These are phyloP conservation scores for Sugiyamaella castrensis DNA, from an alignment of 1,139 yeast species.

Conservation along the genomic window DNA sequence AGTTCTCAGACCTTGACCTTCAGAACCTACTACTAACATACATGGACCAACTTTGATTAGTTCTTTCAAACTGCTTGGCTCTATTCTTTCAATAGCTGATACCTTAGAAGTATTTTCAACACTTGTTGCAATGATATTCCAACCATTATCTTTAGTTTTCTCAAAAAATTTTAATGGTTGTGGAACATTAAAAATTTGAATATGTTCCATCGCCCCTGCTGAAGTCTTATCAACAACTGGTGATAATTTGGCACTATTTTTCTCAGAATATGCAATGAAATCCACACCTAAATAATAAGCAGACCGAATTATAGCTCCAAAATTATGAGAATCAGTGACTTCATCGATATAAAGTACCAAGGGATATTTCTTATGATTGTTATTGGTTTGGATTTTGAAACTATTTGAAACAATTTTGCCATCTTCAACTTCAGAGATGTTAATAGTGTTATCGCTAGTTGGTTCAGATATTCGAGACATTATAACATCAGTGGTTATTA, in stretches of 20 bases:
- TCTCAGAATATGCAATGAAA: slow-evolving; percentile 66
- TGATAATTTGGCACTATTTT: slow-evolving; percentile 69
- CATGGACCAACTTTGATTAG: slow-evolving; percentile 54
- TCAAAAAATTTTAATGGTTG: slow-evolving; percentile 65
- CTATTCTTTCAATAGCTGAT: slow-evolving; percentile 36
- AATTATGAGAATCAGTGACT: slow-evolving; percentile 83
- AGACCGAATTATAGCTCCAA: slow-evolving; percentile 81
- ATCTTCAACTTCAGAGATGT: slow-evolving; percentile 37
- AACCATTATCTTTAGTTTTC: slow-evolving; percentile 52
- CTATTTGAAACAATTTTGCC: slow-evolving; percentile 35
- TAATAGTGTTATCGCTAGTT: background rate
- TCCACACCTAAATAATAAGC: slow-evolving; percentile 86
- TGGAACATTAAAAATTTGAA: slow-evolving; percentile 57
- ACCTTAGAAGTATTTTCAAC: slow-evolving; percentile 32
- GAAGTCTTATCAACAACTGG: slow-evolving; percentile 80
- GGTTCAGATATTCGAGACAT: too few species aligned
- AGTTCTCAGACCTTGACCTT: slow-evolving; percentile 77
- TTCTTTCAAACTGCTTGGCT: slow-evolving; percentile 44
- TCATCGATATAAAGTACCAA: slow-evolving; percentile 78
- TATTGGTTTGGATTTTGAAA: slow-evolving; percentile 9
- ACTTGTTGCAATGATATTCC: slow-evolving; percentile 72
- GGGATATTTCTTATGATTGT: slow-evolving; percentile 40
- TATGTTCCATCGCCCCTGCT: slow-evolving; percentile 81
- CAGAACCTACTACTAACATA: slow-evolving; percentile 76
- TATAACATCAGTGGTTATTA: too few species aligned